phyloP scores from a whole-genome alignment of 768 basidiomycete species.

The Agaricus blazei region DNA sequence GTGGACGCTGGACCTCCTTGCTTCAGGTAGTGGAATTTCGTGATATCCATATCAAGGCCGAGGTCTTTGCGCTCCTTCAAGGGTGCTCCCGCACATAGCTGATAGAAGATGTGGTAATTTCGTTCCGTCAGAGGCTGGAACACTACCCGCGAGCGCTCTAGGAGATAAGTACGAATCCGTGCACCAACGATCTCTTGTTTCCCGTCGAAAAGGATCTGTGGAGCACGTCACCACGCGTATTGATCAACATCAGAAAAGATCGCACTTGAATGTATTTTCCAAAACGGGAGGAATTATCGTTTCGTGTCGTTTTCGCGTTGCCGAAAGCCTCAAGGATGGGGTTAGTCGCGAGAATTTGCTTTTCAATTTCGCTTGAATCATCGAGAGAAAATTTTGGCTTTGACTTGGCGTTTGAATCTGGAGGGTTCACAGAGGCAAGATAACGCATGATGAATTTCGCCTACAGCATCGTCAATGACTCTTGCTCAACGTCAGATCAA shows the following conservation, averaged over 20 bases:
- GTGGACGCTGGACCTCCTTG: slow-evolving; percentile 89
- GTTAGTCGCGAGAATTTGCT: slow-evolving; percentile 98
- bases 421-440: slow-evolving; percentile 94
- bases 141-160: slow-evolving; percentile 95
- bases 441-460: slow-evolving; percentile 99
- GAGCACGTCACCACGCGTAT: slow-evolving; percentile 4
- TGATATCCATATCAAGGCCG: slow-evolving; percentile 79
- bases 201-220: slow-evolving; percentile 92
- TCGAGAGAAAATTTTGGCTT: slow-evolving; percentile 73
- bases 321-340: slow-evolving; percentile 99
- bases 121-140: slow-evolving; percentile 96
- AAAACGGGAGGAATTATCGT: slow-evolving; percentile 98
- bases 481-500: background rate
- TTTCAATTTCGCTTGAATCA: slow-evolving; percentile 91
- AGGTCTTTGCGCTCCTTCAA: slow-evolving; percentile 93
- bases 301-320: slow-evolving; percentile 98
- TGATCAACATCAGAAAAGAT: slow-evolving; percentile 6
- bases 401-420: slow-evolving; percentile 51
- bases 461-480: slow-evolving; percentile 27
- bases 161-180: slow-evolving; percentile 95
- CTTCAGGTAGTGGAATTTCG: slow-evolving; percentile 87
- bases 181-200: slow-evolving; percentile 97
- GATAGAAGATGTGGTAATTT: slow-evolving; percentile 99
- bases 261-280: slow-evolving; percentile 98
- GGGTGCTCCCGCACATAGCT: slow-evolving; percentile 95